A percentile compares a stretch with the other conserved stretches of the same genome.
Conservation (phyloP, 805 yeast genomes). For the Nakazawaea siamensis region DNA sequence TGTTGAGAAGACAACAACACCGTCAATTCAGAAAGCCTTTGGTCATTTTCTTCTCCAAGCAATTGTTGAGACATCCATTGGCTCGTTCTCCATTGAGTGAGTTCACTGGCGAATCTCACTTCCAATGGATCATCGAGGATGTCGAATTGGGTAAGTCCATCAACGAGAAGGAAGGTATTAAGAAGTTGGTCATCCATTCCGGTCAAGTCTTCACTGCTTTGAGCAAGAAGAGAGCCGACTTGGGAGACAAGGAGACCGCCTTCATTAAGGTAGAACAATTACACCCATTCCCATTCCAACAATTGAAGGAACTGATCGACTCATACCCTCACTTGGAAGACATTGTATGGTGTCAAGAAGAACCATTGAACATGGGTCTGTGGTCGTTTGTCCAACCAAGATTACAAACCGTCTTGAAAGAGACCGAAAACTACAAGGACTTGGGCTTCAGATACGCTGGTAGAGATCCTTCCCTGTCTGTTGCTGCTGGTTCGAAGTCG, state of each 20-base stretch:
- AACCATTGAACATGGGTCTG: conserved; percentile 95
- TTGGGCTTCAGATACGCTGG: conserved; percentile 77
- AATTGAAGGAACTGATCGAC: conserved; percentile 75
- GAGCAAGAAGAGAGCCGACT: conserved; percentile 76
- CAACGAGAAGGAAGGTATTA: conserved; percentile 72
- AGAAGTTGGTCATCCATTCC: conserved; percentile 73
- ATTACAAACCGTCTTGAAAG: conserved; percentile 63
- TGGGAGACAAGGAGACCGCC: conserved; percentile 79
- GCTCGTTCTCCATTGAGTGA: conserved; percentile 82
- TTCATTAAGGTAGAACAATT: conserved; percentile 85
- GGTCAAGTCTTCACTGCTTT: conserved; percentile 96
- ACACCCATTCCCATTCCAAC: conserved; percentile 98
- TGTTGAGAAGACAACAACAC: conserved; percentile 97
- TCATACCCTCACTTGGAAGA: conserved; percentile 79
- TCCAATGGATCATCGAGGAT: conserved; percentile 96
- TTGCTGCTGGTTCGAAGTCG: conserved; percentile 94
- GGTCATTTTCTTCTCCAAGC: conserved; percentile 82
- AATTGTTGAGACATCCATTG: conserved; percentile 92
- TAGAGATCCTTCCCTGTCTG: conserved; percentile 96
- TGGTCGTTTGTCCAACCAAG: conserved; percentile 81
- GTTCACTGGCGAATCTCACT: conserved; percentile 85
- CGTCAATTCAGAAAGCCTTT: conserved; percentile 96
- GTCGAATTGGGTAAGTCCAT: conserved; percentile 74
- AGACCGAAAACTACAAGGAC: conserved; percentile 58
- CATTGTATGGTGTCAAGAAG: conserved; percentile 96